A percentile compares a stretch with the other conserved stretches of the same genome.
Evolutionary conservation across 495 filamentous ascomycete genomes (phyloP).

Genomic region (Penicillium crystallinum): DNA sequence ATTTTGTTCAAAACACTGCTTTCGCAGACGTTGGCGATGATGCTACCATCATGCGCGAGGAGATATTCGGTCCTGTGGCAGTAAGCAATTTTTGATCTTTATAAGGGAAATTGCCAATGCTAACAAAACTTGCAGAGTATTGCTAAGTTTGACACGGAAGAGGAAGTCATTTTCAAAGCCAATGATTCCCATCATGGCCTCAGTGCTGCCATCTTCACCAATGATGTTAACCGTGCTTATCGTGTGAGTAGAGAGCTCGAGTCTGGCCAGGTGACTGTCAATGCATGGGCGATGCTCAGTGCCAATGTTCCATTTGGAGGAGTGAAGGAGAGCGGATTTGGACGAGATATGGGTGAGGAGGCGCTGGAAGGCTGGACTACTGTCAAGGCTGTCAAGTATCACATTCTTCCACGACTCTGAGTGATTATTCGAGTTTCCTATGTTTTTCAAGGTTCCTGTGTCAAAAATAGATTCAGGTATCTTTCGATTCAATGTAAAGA

Average conservation of each 20-base stretch:
- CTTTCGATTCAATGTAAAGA: too few relatives aligned
- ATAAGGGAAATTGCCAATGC: not conserved
- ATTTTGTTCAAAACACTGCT: slow-evolving; percentile 46
- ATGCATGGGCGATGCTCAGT: slow-evolving; percentile 19
- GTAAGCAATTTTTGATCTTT: slow-evolving; percentile 10
- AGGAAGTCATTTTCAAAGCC: slow-evolving; percentile 73
- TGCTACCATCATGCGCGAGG: slow-evolving; percentile 40
- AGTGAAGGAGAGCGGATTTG: slow-evolving; percentile 52
- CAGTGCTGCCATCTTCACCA: slow-evolving; percentile 75
- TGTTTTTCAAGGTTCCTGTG: too few relatives aligned
- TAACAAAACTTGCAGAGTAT: slow-evolving; percentile 14
- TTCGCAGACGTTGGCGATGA: slow-evolving; percentile 39
- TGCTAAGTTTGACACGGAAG: slow-evolving; percentile 66
- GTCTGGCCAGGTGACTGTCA: slow-evolving; percentile 49
- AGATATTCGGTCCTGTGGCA: slow-evolving; percentile 49
- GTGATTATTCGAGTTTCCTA: not conserved
- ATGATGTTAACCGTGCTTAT: slow-evolving; percentile 70
- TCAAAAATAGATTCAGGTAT: too few relatives aligned
- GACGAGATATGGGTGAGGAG: slow-evolving; percentile 40
- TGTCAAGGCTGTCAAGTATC: slow-evolving; percentile 22
- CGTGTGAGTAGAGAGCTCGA: slow-evolving; percentile 73
- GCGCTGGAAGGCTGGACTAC: slow-evolving; percentile 25
- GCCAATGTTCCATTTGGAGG: slow-evolving; percentile 46
- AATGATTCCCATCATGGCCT: slow-evolving; percentile 85
- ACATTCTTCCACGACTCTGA: slow-evolving; percentile 19